A percentile compares a stretch with the other conserved stretches of the same genome.
phyloP scores from a whole-genome alignment of 2,329 filamentous ascomycete species.

The Sarocladium kiliense region DNA sequence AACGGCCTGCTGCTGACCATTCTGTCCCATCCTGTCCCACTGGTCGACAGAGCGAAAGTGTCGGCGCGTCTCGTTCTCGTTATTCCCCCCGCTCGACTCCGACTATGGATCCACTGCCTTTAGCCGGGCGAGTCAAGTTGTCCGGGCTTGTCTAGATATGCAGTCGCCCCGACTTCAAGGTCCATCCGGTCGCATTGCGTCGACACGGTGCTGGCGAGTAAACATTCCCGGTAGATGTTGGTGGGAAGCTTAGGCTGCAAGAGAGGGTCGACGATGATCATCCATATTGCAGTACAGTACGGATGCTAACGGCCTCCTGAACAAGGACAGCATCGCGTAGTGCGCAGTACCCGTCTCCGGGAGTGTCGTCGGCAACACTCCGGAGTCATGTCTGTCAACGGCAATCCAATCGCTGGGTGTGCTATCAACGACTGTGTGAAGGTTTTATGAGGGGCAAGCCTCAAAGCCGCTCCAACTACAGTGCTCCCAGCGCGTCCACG shows the following conservation, averaged over 20 bases:
- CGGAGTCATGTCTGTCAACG: not conserved
- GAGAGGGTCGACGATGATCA: not conserved
- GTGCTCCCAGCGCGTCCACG: not conserved
- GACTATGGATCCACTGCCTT: conserved; percentile 8
- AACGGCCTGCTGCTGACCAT: not conserved
- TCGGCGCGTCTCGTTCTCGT: conserved; percentile 3
- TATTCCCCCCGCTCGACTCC: not conserved
- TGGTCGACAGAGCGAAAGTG: not conserved
- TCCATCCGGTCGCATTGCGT: not conserved
- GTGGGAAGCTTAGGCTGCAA: no score
- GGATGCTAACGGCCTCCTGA: not conserved
- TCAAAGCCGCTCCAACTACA: conserved; percentile 8
- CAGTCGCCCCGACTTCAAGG: not conserved
- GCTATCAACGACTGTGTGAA: not conserved
- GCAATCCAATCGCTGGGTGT: not conserved
- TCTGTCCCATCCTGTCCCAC: not conserved
- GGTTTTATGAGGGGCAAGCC: not conserved
- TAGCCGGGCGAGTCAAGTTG: conserved; percentile 7
- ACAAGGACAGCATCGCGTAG: not conserved
- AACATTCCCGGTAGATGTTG: no score
- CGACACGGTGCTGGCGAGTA: not conserved
- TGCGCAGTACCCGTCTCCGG: not conserved
- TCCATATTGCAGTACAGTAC: not conserved
- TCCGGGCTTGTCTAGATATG: not conserved
- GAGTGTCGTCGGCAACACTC: not conserved